These are phyloP conservation scores for Sparassis latifolia DNA, from an alignment of 1,284 basidiomycete species.

Conservation along the genomic window DNA sequence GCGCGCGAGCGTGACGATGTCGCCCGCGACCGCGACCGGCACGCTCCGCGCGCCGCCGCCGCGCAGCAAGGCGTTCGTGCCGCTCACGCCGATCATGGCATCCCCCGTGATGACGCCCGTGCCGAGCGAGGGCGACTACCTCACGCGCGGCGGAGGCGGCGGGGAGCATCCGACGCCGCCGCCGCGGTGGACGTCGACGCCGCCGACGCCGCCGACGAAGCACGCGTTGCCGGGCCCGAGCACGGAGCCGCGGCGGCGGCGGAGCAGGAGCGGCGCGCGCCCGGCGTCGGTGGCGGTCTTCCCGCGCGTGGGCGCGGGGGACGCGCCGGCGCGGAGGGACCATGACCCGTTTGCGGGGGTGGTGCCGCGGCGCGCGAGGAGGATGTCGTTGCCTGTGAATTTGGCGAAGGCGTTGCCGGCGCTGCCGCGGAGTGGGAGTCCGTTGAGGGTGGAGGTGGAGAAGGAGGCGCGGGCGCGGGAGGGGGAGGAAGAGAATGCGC, in stretches of 20 bases:
- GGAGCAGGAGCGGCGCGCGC: conserved; percentile 11
- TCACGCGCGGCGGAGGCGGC: conserved; percentile 1
- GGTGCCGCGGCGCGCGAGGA: neutral
- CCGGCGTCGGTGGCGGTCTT: conserved; percentile 16
- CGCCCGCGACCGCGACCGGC: conserved; percentile 9
- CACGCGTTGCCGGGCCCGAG: conserved; percentile 15
- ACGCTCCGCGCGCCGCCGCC: conserved; percentile 10
- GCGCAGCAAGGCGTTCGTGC: conserved; percentile 31
- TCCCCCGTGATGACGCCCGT: conserved; percentile 51
- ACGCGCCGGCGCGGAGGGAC: too few relatives aligned
- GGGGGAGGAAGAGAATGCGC: neutral
- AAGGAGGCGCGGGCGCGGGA: too few relatives aligned
- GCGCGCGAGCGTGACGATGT: conserved; percentile 3
- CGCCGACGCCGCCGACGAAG: conserved; percentile 46
- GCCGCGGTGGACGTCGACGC: conserved; percentile 50
- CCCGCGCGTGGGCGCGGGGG: conserved; percentile 1
- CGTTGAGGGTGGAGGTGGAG: neutral
- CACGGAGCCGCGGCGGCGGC: neutral
- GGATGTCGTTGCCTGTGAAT: conserved; percentile 15
- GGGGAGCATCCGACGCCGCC: conserved; percentile 9
- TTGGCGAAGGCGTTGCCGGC: conserved; percentile 5
- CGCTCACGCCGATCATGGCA: conserved; percentile 50
- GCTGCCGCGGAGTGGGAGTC: conserved; percentile 2
- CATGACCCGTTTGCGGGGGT: neutral
- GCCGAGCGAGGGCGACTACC: conserved; percentile 4